Evolutionary conservation across 768 basidiomycete genomes (phyloP), one percentile per base, ranked within the genome.

Genomic region (Hericium erinaceus): DNA sequence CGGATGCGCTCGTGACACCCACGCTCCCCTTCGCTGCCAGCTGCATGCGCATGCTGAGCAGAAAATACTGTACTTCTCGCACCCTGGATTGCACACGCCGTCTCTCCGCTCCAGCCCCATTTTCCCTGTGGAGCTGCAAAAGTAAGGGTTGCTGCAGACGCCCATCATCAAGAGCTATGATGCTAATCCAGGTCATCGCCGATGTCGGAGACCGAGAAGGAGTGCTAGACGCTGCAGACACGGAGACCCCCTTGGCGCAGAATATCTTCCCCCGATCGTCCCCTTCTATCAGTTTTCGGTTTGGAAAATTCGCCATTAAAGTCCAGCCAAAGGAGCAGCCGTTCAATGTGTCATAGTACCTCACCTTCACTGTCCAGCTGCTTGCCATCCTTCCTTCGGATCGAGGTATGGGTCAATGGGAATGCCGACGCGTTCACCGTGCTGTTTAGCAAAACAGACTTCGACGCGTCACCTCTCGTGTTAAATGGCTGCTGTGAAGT

Each of bases 261-360:
- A 61, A 80, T 77, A 63, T 79, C 18, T 60, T 33, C 68, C 16
- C 65, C 66, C 56, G 56, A 57, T 39, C 59, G 60, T 41, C 57
- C 62, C 38, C 59, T 58, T 33, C 33, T 33, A 33, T 33, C 9
- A 33, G 33, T 7, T 60, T 64, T 65, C 61, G 62, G 66, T 18
- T 58, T 80, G 15, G 88, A 88, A 61, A 89, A 82, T 49, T 77
- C 80, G 12, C 85, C 89, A 64, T 92, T 93, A 67, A 93, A 89
- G 70, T 95, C 93, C 12, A 95, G 72, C 40, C 90, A 80, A 37
- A 95, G 74, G 44, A 95, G 68, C 56, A 95, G 67, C 22, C 91
- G 80, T 68, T 95, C 93, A 11, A 94, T 80, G 67, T 90, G 90
- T 61, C 91, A 77, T 44, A 87, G 77, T 55, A 87, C 86, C 55